A percentile compares a stretch with the other conserved stretches of the same genome.
phyloP scores from a whole-genome alignment of 2,329 filamentous ascomycete genomes.

The Fonsecaea pedrosoi region DNA sequence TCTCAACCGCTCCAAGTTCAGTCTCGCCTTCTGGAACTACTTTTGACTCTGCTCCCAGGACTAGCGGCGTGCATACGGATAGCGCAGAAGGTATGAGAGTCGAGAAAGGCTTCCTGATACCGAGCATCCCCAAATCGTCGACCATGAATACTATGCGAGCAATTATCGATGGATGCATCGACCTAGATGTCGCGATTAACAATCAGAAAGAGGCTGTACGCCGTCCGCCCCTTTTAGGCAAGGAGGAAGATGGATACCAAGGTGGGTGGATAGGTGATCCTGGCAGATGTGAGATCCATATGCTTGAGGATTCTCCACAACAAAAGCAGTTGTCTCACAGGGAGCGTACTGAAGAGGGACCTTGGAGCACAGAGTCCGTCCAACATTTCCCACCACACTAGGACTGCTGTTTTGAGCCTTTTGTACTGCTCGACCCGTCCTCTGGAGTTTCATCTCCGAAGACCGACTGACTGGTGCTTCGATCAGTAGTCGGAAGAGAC shows the following conservation, averaged over 20 bases:
- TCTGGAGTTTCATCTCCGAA: background rate
- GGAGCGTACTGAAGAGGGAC: background rate
- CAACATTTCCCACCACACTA: background rate
- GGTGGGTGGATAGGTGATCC: slow-evolving; percentile 1
- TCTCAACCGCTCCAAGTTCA: background rate
- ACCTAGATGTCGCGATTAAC: slow-evolving; percentile 8
- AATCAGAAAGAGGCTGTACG: no score
- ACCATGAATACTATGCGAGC: slow-evolving; percentile 17
- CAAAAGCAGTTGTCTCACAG: background rate
- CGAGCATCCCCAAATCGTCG: slow-evolving; percentile 14
- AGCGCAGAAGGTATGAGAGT: background rate
- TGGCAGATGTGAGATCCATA: background rate
- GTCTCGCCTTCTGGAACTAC: slow-evolving; percentile 10
- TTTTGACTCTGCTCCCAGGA: slow-evolving; percentile 19
- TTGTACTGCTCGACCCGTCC: background rate
- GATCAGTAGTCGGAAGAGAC: background rate
- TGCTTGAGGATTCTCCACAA: background rate
- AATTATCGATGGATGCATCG: slow-evolving; percentile 8
- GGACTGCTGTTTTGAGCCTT: background rate
- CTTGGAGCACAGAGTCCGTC: background rate
- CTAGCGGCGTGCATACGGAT: background rate
- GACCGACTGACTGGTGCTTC: background rate
- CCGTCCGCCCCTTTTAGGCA: background rate
- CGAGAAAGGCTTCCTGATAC: background rate
- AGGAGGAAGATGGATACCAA: background rate